Evolutionary conservation across 352 stramenopile genomes (phyloP).

Genomic region (Pythium diclinum): DNA sequence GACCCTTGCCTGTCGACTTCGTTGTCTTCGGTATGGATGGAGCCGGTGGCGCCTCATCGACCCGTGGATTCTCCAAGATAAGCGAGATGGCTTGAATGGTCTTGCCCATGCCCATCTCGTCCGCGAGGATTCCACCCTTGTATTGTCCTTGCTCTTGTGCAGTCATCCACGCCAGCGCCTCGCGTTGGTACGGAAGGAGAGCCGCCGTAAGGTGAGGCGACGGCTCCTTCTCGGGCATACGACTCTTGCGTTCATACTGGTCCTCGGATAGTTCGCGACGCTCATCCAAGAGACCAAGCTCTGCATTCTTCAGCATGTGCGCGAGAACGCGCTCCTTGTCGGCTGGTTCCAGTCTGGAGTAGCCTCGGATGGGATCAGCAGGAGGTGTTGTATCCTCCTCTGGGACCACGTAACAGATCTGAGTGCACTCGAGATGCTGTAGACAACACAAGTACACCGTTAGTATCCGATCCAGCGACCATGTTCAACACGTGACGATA

Average conservation of each 20-base stretch:
- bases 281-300: conserved; percentile 58
- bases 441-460: background rate
- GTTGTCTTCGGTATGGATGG: conserved; percentile 4
- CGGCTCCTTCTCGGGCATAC: conserved; percentile 66
- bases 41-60: background rate
- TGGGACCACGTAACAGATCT: conserved; percentile 28
- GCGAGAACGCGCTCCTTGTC: conserved; percentile 49
- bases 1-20: conserved; percentile 20
- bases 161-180: conserved; percentile 95
- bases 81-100: conserved; percentile 96
- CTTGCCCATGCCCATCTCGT: conserved; percentile 99
- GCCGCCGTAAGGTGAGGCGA: conserved; percentile 76
- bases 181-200: conserved; percentile 98
- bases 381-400: background rate
- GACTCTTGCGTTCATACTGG: conserved; percentile 67
- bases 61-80: conserved; percentile 89
- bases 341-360: conserved; percentile 33
- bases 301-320: conserved; percentile 62
- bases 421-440: conserved; percentile 44
- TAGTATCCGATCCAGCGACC: background rate
- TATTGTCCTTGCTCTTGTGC: conserved; percentile 90
- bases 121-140: conserved; percentile 94
- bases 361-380: conserved; percentile 44
- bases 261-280: conserved; percentile 60
- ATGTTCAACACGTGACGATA: conserved; percentile 10